phyloP scores from a whole-genome alignment of 2,329 filamentous ascomycete species.

The Amauroascus niger region DNA sequence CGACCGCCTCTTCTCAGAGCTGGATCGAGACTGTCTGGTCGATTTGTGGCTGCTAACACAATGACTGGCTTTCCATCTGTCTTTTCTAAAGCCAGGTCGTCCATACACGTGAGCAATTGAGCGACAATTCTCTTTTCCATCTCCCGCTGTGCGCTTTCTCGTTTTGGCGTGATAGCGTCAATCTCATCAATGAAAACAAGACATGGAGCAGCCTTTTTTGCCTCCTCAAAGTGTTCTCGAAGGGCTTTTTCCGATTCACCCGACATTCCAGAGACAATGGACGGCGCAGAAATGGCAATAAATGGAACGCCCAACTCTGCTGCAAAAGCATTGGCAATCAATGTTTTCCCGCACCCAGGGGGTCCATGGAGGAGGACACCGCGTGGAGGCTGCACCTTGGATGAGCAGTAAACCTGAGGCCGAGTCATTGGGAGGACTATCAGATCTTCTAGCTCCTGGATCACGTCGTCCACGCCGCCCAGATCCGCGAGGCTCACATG shows the following conservation, averaged over 20 bases:
- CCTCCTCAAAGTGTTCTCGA: slow-evolving; percentile 76
- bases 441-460: slow-evolving; percentile 58
- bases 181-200: slow-evolving; percentile 89
- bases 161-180: slow-evolving; percentile 79
- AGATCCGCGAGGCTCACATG: slow-evolving; percentile 61
- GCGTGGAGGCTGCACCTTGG: slow-evolving; percentile 59
- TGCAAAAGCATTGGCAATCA: slow-evolving; percentile 70
- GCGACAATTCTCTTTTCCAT: slow-evolving; percentile 82
- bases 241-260: slow-evolving; percentile 84
- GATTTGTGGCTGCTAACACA: slow-evolving; percentile 82
- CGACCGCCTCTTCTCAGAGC: slow-evolving; percentile 62
- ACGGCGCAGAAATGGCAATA: slow-evolving; percentile 71
- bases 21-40: slow-evolving; percentile 76
- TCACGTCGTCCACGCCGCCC: slow-evolving; percentile 65
- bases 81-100: slow-evolving; percentile 62
- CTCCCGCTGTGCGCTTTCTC: slow-evolving; percentile 71
- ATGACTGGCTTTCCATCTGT: slow-evolving; percentile 70
- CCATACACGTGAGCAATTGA: slow-evolving; percentile 79
- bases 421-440: slow-evolving; percentile 63
- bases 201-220: slow-evolving; percentile 74
- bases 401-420: slow-evolving; percentile 55
- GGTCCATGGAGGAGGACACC: slow-evolving; percentile 74
- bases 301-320: slow-evolving; percentile 66
- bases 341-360: slow-evolving; percentile 77
- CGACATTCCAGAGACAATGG: slow-evolving; percentile 75